phyloP scores from a whole-genome alignment of 176 grass and related monocot genomes.

The Triticum timopheevii region DNA sequence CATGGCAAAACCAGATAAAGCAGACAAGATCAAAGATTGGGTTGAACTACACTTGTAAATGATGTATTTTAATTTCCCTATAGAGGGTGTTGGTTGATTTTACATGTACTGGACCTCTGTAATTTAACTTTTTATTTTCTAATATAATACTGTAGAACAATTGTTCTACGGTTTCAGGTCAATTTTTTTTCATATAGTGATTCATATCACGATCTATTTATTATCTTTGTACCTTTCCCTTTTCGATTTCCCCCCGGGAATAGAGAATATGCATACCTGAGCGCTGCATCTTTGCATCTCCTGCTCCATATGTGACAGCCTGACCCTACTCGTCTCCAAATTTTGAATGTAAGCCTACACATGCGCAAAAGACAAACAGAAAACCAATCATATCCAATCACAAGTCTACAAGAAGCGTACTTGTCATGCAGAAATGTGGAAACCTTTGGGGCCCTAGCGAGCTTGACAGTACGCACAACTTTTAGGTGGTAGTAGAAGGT shows the following conservation, averaged over 20 bases:
- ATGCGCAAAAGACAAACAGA: neutral
- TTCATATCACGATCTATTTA: neutral
- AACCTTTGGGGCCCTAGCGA: neutral
- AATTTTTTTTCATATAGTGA: neutral
- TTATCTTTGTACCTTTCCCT: neutral
- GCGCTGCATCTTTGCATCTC: constrained; percentile 49
- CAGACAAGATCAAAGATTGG: too few species aligned
- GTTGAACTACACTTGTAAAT: too few species aligned
- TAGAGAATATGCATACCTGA: constrained; percentile 27
- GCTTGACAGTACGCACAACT: neutral
- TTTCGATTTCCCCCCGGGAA: too few species aligned
- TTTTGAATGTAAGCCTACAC: constrained; percentile 68
- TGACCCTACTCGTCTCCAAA: constrained; percentile 67
- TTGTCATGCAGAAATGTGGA: constrained; percentile 22
- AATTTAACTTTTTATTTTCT: too few species aligned
- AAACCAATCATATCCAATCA: neutral
- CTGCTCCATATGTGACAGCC: constrained; percentile 55
- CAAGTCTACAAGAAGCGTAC: neutral
- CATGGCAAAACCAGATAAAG: too few species aligned
- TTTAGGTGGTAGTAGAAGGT: constrained; percentile 18
- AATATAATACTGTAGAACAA: too few species aligned
- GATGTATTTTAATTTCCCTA: too few species aligned
- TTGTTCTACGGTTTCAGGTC: too few species aligned
- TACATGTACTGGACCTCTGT: too few species aligned
- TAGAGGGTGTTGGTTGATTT: too few species aligned